A percentile compares a stretch with the other conserved stretches of the same genome.
phyloP scores from a whole-genome alignment of 1,139 yeast species.

The Hanseniaspora gamundiae region DNA sequence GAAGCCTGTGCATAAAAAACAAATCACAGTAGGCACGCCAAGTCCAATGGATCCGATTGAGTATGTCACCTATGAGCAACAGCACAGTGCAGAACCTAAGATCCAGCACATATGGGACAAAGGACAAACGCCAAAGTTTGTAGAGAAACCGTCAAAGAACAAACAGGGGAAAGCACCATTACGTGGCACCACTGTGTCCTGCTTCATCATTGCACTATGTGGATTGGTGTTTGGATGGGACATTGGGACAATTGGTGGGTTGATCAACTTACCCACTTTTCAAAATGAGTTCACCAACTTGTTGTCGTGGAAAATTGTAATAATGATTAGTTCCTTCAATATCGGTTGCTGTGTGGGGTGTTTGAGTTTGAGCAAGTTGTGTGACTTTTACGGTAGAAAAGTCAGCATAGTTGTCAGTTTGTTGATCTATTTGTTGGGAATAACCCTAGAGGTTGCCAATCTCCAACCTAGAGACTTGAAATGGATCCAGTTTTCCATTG shows the following conservation, averaged over 20 bases:
- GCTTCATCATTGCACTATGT: constrained; percentile 36
- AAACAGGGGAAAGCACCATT: not conserved
- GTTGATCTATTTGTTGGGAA: constrained; percentile 37
- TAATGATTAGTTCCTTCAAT: constrained; percentile 51
- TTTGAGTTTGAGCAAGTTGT: constrained; percentile 38
- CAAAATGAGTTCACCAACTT: constrained; percentile 37
- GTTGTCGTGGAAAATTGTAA: constrained; percentile 39
- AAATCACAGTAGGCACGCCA: too few species aligned
- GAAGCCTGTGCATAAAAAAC: too few species aligned
- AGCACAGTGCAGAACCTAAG: too few species aligned
- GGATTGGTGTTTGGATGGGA: constrained; percentile 68
- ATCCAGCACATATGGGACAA: too few species aligned
- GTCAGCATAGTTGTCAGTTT: constrained; percentile 36
- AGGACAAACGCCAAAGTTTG: too few species aligned
- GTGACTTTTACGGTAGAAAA: constrained; percentile 43
- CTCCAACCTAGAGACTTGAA: constrained; percentile 11
- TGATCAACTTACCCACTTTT: constrained; percentile 42
- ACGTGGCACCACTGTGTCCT: constrained; percentile 6
- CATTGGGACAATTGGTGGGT: constrained; percentile 61
- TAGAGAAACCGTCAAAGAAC: too few species aligned
- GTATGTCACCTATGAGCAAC: too few species aligned
- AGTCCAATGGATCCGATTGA: too few species aligned
- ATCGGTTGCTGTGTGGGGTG: constrained; percentile 70
- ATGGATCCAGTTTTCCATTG: constrained; percentile 43
- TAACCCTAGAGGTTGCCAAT: constrained; percentile 34